Base-by-base conservation (phyloP, 148 eudicot genomes). In the Oxyria digyna region DNA sequence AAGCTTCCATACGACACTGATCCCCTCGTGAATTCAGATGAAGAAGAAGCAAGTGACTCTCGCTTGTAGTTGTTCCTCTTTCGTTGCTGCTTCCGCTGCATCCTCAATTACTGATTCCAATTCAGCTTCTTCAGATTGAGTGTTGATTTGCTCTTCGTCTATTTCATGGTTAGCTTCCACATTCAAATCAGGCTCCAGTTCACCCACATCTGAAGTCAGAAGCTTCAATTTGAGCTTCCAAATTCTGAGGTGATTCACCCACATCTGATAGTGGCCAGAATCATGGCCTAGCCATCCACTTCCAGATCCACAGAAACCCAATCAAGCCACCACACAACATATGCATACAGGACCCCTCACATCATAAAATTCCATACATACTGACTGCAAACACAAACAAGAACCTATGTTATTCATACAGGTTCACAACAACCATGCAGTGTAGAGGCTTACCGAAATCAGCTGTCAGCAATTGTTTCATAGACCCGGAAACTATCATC, bases 1-100 rank as follows among this genome's bases (percentile, higher is more conserved):
- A 95, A 95, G 77, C 99, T 95, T 73, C 99, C 99, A 59, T 88
- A 95, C 33, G 99, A 88, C 72, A 84, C 76, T 1, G 91, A 78
- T 62, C 69, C 80, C 64, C 35, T 80, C 0, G 93, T 78, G 71
- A 62, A 84, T 20, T 87, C 96, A 1, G 91, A 83, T 13, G 97
- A 88, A 38, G 84, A 71, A 23, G 96, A 83, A 74, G 92, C 97
- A 77, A 88, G 78, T 20, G 94, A 88, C 80, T 91, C 99, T 77
- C 96, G 79, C 77, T 81, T 88, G 67, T 73, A 27, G 55, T n/a
- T n/a, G n/a, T 70, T 69, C 78, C 67, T 86, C 67, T 76, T 74
- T 1, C 75, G 67, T 8, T 63, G 67, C 67, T 66, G 67, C 67
- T 66, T 37, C 43, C 8, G n/a, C n/a, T n/a, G n/a, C n/a, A n/a